A percentile compares a stretch with the other conserved stretches of the same genome.
These are phyloP conservation scores for Penicillium atrosanguineum DNA, from an alignment of 495 filamentous ascomycete species.

Conservation along the genomic window DNA sequence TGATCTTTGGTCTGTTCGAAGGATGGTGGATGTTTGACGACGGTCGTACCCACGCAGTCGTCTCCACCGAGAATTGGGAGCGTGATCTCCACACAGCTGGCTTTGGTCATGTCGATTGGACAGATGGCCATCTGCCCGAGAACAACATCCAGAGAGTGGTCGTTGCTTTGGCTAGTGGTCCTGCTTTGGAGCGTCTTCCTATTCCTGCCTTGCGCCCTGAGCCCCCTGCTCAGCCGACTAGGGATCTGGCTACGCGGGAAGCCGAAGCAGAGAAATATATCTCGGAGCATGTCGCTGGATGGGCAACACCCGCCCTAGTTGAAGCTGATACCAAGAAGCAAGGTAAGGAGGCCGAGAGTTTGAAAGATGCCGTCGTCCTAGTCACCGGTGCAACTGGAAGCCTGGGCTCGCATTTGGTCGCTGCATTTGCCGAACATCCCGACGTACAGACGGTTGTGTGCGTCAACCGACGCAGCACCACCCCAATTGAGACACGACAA, in stretches of 20 bases:
- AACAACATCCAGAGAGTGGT: conserved; percentile 40
- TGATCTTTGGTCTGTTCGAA: conserved; percentile 50
- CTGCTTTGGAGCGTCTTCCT: neutral
- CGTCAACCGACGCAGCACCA: conserved; percentile 7
- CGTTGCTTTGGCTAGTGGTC: conserved; percentile 39
- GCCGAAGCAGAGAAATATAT: conserved; percentile 31
- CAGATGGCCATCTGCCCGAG: conserved; percentile 42
- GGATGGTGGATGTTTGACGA: conserved; percentile 57
- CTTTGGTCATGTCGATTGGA: conserved; percentile 49
- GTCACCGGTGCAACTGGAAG: conserved; percentile 53
- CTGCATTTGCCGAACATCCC: conserved; percentile 27
- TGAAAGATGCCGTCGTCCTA: conserved; percentile 27
- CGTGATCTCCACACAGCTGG: conserved; percentile 36
- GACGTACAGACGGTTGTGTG: conserved; percentile 24
- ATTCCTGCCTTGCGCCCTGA: neutral
- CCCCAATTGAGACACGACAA: neutral
- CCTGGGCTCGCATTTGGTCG: conserved; percentile 44
- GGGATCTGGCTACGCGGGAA: conserved; percentile 22
- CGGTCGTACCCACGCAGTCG: conserved; percentile 45
- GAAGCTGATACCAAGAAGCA: neutral
- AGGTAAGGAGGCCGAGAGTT: neutral
- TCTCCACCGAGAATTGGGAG: conserved; percentile 35
- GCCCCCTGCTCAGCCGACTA: neutral
- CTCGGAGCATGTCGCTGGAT: conserved; percentile 19
- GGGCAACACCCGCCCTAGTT: neutral